phyloP scores from a whole-genome alignment of 2,329 filamentous ascomycete genomes.

The Verticillium dahliae region DNA sequence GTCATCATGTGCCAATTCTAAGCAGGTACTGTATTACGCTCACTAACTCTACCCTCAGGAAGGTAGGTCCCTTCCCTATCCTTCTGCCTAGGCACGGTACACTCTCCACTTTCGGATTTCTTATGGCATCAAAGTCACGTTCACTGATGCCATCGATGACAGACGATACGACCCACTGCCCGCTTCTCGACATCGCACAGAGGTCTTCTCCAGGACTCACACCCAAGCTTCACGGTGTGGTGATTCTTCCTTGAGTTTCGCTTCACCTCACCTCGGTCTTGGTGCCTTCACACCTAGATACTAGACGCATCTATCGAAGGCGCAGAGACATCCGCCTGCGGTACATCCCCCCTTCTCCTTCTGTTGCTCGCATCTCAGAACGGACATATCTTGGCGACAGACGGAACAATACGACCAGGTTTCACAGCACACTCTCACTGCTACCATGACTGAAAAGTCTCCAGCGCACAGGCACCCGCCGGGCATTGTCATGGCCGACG shows the following conservation, averaged over 20 bases:
- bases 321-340: not conserved
- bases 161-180: not conserved
- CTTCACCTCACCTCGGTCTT: not conserved
- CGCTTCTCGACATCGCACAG: not conserved
- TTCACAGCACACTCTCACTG: not conserved
- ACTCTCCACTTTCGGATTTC: too few relatives aligned
- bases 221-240: not conserved
- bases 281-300: too few relatives aligned
- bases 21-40: not conserved
- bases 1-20: not conserved
- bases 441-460: not conserved
- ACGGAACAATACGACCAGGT: not conserved
- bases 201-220: not conserved
- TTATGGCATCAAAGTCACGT: not conserved
- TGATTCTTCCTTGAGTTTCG: not conserved
- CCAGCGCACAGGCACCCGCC: not conserved
- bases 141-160: not conserved
- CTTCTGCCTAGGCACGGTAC: too few relatives aligned
- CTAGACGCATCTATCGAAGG: not conserved
- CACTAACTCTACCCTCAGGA: not conserved
- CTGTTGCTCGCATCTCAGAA: not conserved
- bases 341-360: not conserved
- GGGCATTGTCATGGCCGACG: constrained; percentile 32
- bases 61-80: too few relatives aligned
- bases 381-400: not conserved